These are phyloP conservation scores for Prunus davidiana DNA, from an alignment of 306 rosid genomes.

Conservation along the genomic window DNA sequence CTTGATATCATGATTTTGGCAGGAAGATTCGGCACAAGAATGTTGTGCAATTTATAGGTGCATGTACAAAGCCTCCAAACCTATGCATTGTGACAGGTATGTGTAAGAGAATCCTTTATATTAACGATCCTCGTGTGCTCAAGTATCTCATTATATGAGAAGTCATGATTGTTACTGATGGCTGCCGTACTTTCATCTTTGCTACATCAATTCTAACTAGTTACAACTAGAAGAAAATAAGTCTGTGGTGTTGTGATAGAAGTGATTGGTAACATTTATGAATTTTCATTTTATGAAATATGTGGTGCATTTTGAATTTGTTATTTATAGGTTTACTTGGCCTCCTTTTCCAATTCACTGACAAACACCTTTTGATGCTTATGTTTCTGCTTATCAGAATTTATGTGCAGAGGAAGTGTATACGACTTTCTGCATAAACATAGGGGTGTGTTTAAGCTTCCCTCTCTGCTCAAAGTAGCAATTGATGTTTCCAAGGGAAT, in stretches of 20 bases:
- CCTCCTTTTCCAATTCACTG: slow-evolving; percentile 8
- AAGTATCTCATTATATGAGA: slow-evolving; percentile 9
- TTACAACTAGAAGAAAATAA: not conserved
- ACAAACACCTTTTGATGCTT: slow-evolving; percentile 33
- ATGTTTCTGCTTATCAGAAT: slow-evolving; percentile 64
- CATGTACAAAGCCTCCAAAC: slow-evolving; percentile 86
- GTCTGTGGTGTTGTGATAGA: not conserved
- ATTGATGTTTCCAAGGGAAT: slow-evolving; percentile 94
- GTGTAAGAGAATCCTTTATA: slow-evolving; percentile 20
- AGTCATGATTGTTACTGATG: slow-evolving; percentile 4
- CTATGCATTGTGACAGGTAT: slow-evolving; percentile 96
- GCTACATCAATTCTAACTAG: not conserved
- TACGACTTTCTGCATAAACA: slow-evolving; percentile 96
- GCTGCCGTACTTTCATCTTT: not conserved
- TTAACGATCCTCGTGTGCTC: slow-evolving; percentile 9
- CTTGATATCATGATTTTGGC: slow-evolving; percentile 30
- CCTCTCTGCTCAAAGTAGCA: slow-evolving; percentile 88
- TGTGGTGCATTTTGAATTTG: slow-evolving; percentile 17
- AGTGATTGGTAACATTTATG: slow-evolving; percentile 14
- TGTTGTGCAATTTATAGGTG: slow-evolving; percentile 98
- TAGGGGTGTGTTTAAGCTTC: slow-evolving; percentile 84
- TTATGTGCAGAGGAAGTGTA: slow-evolving; percentile 93
- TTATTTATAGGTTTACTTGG: too few species aligned
- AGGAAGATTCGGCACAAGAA: slow-evolving; percentile 98
- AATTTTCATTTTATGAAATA: slow-evolving; percentile 17